Evolutionary conservation across 2,329 filamentous ascomycete genomes (phyloP), one percentile per base, ranked within the genome.

Genomic region (Alternaria ventricosa): DNA sequence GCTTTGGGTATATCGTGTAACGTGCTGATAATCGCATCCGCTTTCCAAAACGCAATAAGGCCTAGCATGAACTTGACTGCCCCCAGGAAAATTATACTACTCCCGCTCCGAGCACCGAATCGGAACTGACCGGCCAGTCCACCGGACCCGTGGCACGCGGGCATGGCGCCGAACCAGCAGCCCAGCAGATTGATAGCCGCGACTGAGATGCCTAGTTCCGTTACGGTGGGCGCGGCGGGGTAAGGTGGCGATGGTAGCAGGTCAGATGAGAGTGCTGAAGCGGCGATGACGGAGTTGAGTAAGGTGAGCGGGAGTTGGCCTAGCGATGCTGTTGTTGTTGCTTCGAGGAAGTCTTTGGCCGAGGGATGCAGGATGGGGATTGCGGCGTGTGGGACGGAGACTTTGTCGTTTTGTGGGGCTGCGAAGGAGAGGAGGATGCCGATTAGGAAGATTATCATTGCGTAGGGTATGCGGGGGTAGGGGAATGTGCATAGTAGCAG

Each of bases 101-200:
- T 89, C 10, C 95, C 95, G 63, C 92, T 96, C 51, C 95, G 89
- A 5, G 95, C 94, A 1, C 95, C 95, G 71, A 98, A 98, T 5
- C 93, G 89, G 78, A 93, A 93, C 78, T 98, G 95, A 0, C 92
- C 96, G 6, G 96, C 96, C 0, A 98, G 84, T 0, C 95, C 95
- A 3, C 95, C 95, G 1, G 93, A 93, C 6, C 95, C 95, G 77
- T 98, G 96, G 75, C 96, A 98, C 5, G 96, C 89, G 4, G 95
- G 96, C 96, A 97, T 98, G 6, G 91, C 92, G 51, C 94, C 94
- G 73, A 97, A 96, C 92, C 93, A 97, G 73, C 92, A 94, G 15
- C 92, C 91, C 1, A 91, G 78, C 4, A 97, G 82, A 76, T 98
- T 98, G 88, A 97, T 96, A 2, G 84, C 73, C 0, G 90, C 90